Evolutionary conservation across 768 basidiomycete species (phyloP), one percentile per base, ranked within the genome.

Genomic region (Podaxis pistillaris): DNA sequence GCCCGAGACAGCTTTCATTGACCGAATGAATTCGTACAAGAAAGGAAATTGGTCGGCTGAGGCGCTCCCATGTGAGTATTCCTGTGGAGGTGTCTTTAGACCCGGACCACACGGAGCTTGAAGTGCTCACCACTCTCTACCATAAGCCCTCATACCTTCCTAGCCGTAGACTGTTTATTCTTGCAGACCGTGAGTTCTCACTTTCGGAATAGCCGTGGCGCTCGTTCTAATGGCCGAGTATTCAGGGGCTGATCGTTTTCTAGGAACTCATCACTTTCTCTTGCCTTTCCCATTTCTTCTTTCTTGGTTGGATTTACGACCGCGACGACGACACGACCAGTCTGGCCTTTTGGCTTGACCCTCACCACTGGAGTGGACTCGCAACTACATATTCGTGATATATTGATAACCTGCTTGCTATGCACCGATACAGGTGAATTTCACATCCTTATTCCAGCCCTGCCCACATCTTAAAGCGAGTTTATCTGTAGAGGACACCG

Each of bases 401-500:
- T 15, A 33, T 33, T 33, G 33, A 33, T 33, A 33, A 8, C 33
- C 33, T 33, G 2, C 24, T 26, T 17, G 13, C 40, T 6, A 60
- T 60, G 60, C 60, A 60, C 60, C 37, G 60, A 37, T 70, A 70
- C 33, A 64, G 69, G 69, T 67, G 13, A 36, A 22, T 51, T 24
- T 49, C 47, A 8, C 47, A 24, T 22, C 22, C 24, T 22, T 9
- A 8, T 12, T 28, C 22, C 26, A 12, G 9, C 19, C 12, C 24
- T 6, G 24, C 26, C 49, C 9, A 24, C 49, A 24, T 50, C 22
- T 24, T 28, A 50, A 50, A 12, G 22, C 22, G 7, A 36, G 15
- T 22, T 44, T 7, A 49, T 36, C 9, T 26, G 30, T 44, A 76
- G 75, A 64, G 75, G 75, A 12, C 75, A 76, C 59, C 72, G 75